Conservation (phyloP, 1,284 basidiomycete genomes). For the Golubevia pallescens region DNA sequence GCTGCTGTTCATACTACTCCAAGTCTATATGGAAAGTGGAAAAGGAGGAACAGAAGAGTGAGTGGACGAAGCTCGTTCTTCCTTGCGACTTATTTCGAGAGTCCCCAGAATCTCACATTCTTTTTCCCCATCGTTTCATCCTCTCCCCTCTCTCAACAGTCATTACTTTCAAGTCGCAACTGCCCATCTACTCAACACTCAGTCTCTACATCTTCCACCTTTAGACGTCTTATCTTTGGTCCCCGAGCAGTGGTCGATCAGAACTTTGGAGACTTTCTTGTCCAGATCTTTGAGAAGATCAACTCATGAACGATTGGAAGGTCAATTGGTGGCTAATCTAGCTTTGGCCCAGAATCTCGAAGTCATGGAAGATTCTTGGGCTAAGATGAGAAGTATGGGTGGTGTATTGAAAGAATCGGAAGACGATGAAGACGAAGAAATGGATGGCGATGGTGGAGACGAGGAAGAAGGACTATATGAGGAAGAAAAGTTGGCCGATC, state of each 20-base stretch:
- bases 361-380: constrained; percentile 36
- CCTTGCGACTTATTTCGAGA: too few relatives aligned
- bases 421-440: constrained; percentile 11
- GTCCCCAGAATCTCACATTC: too few relatives aligned
- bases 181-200: constrained; percentile 43
- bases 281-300: constrained; percentile 28
- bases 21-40: constrained; percentile 10
- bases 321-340: constrained; percentile 30
- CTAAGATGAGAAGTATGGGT: constrained; percentile 17
- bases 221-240: constrained; percentile 36
- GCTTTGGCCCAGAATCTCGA: constrained; percentile 38
- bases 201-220: constrained; percentile 35
- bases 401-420: constrained; percentile 28
- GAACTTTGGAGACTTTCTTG: constrained; percentile 41
- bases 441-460: not conserved
- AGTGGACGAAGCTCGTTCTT: too few relatives aligned
- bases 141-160: not conserved
- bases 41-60: too few relatives aligned
- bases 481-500: not conserved
- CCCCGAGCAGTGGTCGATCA: constrained; percentile 39
- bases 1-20: constrained; percentile 6
- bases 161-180: constrained; percentile 32
- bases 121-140: too few relatives aligned
- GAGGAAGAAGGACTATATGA: not conserved
- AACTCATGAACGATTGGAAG: constrained; percentile 27